A percentile compares a stretch with the other conserved stretches of the same genome.
Evolutionary conservation across 2,329 filamentous ascomycete genomes (phyloP).

Genomic region (Pyrenophora teres): DNA sequence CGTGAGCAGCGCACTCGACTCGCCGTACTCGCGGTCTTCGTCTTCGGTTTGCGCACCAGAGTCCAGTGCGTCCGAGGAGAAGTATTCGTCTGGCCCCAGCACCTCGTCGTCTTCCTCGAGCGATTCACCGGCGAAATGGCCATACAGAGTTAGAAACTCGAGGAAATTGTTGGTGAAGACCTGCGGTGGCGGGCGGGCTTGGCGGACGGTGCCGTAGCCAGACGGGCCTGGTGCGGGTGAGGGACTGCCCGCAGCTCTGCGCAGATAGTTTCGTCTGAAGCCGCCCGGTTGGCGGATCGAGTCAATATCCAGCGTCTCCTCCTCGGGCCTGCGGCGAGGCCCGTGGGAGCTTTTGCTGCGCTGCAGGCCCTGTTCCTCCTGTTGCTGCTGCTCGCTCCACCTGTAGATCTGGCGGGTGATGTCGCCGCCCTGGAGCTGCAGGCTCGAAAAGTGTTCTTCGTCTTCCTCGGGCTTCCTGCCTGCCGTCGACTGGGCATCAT

Average conservation of each 20-base stretch:
- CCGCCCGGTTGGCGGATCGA: slow-evolving; percentile 92
- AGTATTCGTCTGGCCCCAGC: slow-evolving; percentile 85
- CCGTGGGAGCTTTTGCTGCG: slow-evolving; percentile 89
- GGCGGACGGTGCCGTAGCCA: slow-evolving; percentile 46
- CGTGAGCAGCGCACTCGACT: slow-evolving; percentile 80
- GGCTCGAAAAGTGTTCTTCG: slow-evolving; percentile 85
- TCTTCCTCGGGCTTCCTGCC: slow-evolving; percentile 52
- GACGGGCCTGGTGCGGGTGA: slow-evolving; percentile 53
- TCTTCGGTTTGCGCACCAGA: slow-evolving; percentile 56
- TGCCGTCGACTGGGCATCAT: slow-evolving; percentile 29
- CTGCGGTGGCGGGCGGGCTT: slow-evolving; percentile 30
- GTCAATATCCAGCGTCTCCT: slow-evolving; percentile 81
- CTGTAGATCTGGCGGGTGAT: slow-evolving; percentile 94
- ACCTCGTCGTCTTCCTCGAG: slow-evolving; percentile 96
- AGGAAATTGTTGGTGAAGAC: slow-evolving; percentile 87
- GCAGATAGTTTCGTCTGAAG: slow-evolving; percentile 87
- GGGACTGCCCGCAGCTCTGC: slow-evolving; percentile 72
- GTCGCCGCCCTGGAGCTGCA: slow-evolving; percentile 91
- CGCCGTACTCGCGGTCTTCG: slow-evolving; percentile 78
- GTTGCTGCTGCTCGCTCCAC: slow-evolving; percentile 89
- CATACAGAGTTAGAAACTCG: slow-evolving; percentile 92
- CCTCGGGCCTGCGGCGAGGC: slow-evolving; percentile 76
- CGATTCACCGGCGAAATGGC: slow-evolving; percentile 96
- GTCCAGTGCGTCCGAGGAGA: slow-evolving; percentile 75
- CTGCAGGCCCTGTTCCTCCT: slow-evolving; percentile 64